Conservation (phyloP, 768 basidiomycete genomes). For the Tulasnella sp. region DNA sequence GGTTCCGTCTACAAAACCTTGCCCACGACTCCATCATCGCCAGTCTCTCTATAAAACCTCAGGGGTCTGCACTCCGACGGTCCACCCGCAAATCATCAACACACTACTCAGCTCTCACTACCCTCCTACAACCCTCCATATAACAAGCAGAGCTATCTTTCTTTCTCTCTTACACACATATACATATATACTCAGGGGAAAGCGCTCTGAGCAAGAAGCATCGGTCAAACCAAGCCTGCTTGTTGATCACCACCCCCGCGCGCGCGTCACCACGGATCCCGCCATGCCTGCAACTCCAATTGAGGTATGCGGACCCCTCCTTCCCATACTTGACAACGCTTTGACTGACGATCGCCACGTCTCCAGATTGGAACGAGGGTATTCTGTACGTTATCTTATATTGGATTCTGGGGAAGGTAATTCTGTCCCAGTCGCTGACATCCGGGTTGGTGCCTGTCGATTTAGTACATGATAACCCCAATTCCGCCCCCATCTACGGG, state of each 20-base stretch:
- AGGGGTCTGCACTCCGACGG: background rate
- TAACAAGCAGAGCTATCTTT: background rate
- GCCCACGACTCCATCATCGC: background rate
- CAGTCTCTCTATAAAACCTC: background rate
- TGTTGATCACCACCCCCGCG: background rate
- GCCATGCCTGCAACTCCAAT: background rate
- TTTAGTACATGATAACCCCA: conserved; percentile 7
- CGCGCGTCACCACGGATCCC: conserved; percentile 2
- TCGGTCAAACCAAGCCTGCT: background rate
- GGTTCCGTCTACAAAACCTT: background rate
- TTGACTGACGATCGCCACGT: background rate
- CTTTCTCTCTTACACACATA: too few relatives aligned
- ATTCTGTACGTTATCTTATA: background rate
- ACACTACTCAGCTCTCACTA: background rate
- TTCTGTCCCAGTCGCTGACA: background rate
- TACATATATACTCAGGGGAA: too few relatives aligned
- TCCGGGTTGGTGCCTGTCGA: background rate
- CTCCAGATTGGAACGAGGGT: conserved; percentile 2
- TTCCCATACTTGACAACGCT: background rate
- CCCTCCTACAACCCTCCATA: background rate
- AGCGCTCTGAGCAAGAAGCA: background rate
- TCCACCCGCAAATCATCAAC: background rate
- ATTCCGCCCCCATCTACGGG: background rate
- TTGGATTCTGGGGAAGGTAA: background rate
- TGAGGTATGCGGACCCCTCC: background rate